Evolutionary conservation across 2,329 filamentous ascomycete species (phyloP), one percentile per base, ranked within the genome.

Genomic region (Escovopsis weberi): DNA sequence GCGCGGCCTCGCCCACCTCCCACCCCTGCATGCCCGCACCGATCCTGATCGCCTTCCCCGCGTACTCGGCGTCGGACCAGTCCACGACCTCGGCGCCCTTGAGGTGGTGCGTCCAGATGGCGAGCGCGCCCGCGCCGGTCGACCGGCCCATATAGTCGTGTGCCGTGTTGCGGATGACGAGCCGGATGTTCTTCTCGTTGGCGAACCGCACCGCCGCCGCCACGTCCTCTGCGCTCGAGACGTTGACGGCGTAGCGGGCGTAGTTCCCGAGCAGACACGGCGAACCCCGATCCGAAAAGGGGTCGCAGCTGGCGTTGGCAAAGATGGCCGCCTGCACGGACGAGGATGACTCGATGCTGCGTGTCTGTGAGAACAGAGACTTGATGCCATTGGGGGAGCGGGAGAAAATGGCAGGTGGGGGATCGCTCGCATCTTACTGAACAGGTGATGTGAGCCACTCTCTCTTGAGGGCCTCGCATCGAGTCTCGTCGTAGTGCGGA

Each of bases 101-200:
- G 47, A 68, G 53, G 43, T 57, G 50, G 47, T 67, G 64, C 1
- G 61, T 67, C 59, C 63, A 65, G 40, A 67, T 52, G 10, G 59
- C 57, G 18, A 68, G 51, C 4, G 59, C 54, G 11, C 63, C 62
- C 12, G 58, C 59, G 9, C 78, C 80, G 0, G 75, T 76, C 0
- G 72, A 77, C 36, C 74, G 72, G 35, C 78, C 79, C 33, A 41
- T 57, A 49, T 68, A 72, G 48, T 73, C 69, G 49, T 75, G 72
- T 26, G 69, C 70, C 0, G 70, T 75, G 56, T 74, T 63, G 41
- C 55, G 70, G 41, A 74, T 59, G 36, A 72, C 63, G n/a, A 74
- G 54, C 2, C 70, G 69, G 36, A 73, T 57, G 50, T 71, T 69
- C 46, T 55, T 40, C 33, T 48, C 40, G 12, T 47, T 54, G 12